Percentiles rank a stretch among this genome's conserved stretches.
Conservation (phyloP, 345 rosid genomes). For the Laguncularia racemosa region DNA sequence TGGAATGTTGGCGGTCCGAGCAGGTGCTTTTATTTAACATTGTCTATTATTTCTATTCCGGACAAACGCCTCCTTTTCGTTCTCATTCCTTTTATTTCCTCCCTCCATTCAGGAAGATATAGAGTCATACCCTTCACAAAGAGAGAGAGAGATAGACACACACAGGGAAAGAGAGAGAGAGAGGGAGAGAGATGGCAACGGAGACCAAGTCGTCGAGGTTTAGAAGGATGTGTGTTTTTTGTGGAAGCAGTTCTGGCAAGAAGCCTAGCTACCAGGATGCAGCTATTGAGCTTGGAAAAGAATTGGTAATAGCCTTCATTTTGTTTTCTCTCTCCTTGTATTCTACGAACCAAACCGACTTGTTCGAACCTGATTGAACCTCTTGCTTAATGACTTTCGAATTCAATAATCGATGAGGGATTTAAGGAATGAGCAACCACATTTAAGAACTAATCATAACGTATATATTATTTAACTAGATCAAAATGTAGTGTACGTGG, state of each 20-base stretch:
- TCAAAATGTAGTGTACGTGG: too few species aligned
- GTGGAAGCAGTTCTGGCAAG: constrained; percentile 82
- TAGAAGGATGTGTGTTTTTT: constrained; percentile 78
- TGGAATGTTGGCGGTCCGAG: too few species aligned
- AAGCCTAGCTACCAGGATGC: constrained; percentile 78
- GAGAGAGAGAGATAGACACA: constrained; percentile 13
- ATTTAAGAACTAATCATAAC: too few species aligned
- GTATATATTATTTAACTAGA: too few species aligned
- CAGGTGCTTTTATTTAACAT: background rate
- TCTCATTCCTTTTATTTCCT: constrained; percentile 32
- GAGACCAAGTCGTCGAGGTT: constrained; percentile 55
- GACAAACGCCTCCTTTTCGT: constrained; percentile 16
- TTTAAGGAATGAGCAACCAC: too few species aligned
- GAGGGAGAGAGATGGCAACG: background rate
- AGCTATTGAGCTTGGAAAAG: constrained; percentile 69
- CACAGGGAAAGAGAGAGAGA: constrained; percentile 1
- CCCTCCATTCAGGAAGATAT: background rate
- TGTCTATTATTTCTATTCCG: background rate
- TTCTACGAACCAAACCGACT: too few species aligned
- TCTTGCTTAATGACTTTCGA: too few species aligned
- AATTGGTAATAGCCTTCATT: constrained; percentile 38
- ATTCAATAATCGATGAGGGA: too few species aligned
- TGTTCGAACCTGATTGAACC: too few species aligned
- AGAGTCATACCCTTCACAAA: background rate
- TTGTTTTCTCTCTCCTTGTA: too few species aligned